phyloP scores from a whole-genome alignment of 768 basidiomycete genomes.

The Favolaschia claudopus region DNA sequence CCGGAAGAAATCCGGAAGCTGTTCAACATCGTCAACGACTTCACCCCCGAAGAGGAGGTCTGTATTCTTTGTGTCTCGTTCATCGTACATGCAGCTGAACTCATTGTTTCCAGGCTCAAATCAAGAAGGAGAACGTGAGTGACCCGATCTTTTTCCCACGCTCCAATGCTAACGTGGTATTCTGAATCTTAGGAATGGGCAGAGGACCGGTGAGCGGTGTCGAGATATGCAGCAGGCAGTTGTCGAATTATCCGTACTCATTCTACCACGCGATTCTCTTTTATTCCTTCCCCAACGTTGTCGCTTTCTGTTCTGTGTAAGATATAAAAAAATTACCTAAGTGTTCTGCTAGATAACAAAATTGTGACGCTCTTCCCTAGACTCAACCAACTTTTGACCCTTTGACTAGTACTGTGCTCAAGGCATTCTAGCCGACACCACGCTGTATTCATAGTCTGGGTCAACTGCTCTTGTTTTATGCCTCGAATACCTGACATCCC shows the following conservation, averaged over 20 bases:
- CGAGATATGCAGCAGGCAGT: conserved; percentile 23
- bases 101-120: conserved; percentile 74
- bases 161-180: conserved; percentile 25
- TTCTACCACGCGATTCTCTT: conserved; percentile 3
- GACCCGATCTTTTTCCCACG: not conserved
- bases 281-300: not conserved
- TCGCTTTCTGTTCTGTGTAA: conserved; percentile 4
- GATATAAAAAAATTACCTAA: conserved; percentile 12
- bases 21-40: conserved; percentile 98
- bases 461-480: conserved; percentile 37
- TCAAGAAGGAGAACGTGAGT: conserved; percentile 99
- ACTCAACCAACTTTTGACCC: no score
- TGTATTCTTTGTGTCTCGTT: conserved; percentile 27
- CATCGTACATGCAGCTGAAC: conserved; percentile 18
- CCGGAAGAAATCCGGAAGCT: conserved; percentile 99
- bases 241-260: conserved; percentile 10
- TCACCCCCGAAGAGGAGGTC: conserved; percentile 99
- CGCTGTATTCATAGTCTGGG: not conserved
- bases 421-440: no score
- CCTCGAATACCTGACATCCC: conserved; percentile 76
- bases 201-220: conserved; percentile 75
- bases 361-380: no score
- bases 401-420: no score
- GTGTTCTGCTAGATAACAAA: no score
- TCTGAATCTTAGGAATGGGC: conserved; percentile 96